Evolutionary conservation across 1,284 basidiomycete genomes (phyloP).

Genomic region (Anthracocystis panici-leucophaei): DNA sequence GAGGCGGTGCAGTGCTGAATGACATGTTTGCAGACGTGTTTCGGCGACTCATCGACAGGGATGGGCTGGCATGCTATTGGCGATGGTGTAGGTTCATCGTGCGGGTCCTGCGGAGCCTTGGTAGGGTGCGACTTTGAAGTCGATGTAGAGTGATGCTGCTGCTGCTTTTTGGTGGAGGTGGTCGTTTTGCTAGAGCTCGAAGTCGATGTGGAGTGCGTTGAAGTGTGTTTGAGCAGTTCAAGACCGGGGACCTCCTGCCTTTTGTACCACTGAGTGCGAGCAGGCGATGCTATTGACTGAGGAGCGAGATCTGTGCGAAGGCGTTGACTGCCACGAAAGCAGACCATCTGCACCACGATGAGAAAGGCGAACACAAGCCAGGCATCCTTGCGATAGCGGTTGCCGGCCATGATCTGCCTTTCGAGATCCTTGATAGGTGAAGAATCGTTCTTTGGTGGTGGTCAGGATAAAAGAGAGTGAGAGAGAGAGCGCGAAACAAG

Average conservation of each 20-base stretch:
- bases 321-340: constrained; percentile 39
- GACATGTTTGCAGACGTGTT: constrained; percentile 56
- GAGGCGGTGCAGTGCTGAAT: constrained; percentile 47
- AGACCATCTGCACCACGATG: constrained; percentile 53
- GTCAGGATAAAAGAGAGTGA: background rate
- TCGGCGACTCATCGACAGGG: constrained; percentile 27
- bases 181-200: constrained; percentile 11
- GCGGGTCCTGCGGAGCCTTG: constrained; percentile 5
- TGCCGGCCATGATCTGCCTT: constrained; percentile 33
- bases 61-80: constrained; percentile 45
- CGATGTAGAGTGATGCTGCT: constrained; percentile 8
- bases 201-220: background rate
- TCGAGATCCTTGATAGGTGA: background rate
- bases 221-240: constrained; percentile 13
- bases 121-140: constrained; percentile 11
- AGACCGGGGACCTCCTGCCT: constrained; percentile 2
- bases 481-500: background rate
- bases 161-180: constrained; percentile 14
- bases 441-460: background rate
- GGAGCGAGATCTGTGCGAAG: constrained; percentile 23
- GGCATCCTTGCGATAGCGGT: constrained; percentile 47
- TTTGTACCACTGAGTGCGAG: constrained; percentile 12
- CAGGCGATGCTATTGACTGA: constrained; percentile 2
- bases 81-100: constrained; percentile 4
- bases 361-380: constrained; percentile 53